Conservation (phyloP, 2,329 filamentous ascomycete species). For the Colletotrichum acutatum region DNA sequence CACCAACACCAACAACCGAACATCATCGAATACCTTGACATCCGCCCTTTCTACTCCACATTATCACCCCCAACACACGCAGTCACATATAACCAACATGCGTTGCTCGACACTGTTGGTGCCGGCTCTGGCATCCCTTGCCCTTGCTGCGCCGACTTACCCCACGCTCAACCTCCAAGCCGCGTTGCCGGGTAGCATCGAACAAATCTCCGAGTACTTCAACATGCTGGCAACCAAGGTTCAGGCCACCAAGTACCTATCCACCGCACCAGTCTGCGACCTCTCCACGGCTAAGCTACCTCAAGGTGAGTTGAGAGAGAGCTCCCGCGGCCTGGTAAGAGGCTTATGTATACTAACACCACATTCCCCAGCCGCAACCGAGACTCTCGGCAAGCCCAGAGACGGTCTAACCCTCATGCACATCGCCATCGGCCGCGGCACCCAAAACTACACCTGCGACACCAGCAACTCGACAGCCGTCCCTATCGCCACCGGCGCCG, state of each 20-base stretch:
- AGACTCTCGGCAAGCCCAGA: conserved; percentile 69
- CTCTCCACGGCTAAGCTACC: conserved; percentile 64
- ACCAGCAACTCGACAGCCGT: conserved; percentile 66
- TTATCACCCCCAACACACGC: conserved; percentile 5
- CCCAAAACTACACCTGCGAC: conserved; percentile 93
- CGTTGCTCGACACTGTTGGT: conserved; percentile 58
- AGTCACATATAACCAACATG: conserved; percentile 55
- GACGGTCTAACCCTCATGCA: conserved; percentile 74
- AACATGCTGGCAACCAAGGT: conserved; percentile 67
- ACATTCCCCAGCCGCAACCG: conserved; percentile 55
- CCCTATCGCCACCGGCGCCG: conserved; percentile 76
- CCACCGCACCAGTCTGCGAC: conserved; percentile 61
- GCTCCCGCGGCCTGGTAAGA: background rate
- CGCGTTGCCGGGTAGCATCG: conserved; percentile 47
- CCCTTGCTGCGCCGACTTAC: conserved; percentile 57
- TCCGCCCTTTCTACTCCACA: background rate
- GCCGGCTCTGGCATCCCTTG: conserved; percentile 58
- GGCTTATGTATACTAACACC: conserved; percentile 41
- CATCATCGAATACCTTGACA: background rate
- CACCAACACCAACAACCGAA: conserved; percentile 5
- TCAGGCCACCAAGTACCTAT: conserved; percentile 55
- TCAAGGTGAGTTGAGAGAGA: conserved; percentile 49
- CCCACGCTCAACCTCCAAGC: conserved; percentile 55
- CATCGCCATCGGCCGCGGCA: conserved; percentile 87
- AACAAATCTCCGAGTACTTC: conserved; percentile 70